A percentile compares a stretch with the other conserved stretches of the same genome.
These are phyloP conservation scores for Toxoplasma gondii DNA, from an alignment of 169 alveolate species.

Conservation along the genomic window DNA sequence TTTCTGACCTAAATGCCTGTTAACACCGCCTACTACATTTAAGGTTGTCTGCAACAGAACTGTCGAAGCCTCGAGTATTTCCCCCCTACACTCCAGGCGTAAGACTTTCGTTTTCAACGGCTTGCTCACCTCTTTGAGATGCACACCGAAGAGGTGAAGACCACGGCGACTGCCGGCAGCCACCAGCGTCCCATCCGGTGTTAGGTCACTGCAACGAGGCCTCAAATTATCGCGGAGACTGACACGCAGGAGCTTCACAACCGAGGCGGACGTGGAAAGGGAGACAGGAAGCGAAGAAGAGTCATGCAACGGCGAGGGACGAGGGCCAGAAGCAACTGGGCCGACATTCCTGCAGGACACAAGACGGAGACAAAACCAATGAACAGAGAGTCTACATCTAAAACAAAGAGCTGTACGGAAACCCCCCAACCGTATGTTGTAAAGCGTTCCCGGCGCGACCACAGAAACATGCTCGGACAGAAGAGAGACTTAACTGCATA, in stretches of 20 bases:
- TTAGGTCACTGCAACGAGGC: slow-evolving; percentile 43
- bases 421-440: too few species aligned
- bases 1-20: too few species aligned
- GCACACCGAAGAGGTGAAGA: slow-evolving; percentile 57
- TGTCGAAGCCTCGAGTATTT: too few species aligned
- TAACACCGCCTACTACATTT: too few species aligned
- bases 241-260: slow-evolving; percentile 37
- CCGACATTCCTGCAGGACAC: background rate
- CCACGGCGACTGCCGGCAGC: slow-evolving; percentile 61
- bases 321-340: background rate
- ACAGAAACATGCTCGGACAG: too few species aligned
- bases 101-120: too few species aligned
- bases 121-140: slow-evolving; percentile 45
- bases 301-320: background rate
- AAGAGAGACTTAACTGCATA: too few species aligned
- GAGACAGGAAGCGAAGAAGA: background rate
- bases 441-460: too few species aligned
- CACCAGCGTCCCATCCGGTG: slow-evolving; percentile 51
- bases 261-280: background rate
- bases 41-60: too few species aligned
- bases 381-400: too few species aligned
- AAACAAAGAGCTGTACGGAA: too few species aligned
- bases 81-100: too few species aligned
- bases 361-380: background rate
- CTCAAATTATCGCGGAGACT: slow-evolving; percentile 3